Evolutionary conservation across 345 rosid species (phyloP), one percentile per base, ranked within the genome.

Genomic region (Citrus unshiu): DNA sequence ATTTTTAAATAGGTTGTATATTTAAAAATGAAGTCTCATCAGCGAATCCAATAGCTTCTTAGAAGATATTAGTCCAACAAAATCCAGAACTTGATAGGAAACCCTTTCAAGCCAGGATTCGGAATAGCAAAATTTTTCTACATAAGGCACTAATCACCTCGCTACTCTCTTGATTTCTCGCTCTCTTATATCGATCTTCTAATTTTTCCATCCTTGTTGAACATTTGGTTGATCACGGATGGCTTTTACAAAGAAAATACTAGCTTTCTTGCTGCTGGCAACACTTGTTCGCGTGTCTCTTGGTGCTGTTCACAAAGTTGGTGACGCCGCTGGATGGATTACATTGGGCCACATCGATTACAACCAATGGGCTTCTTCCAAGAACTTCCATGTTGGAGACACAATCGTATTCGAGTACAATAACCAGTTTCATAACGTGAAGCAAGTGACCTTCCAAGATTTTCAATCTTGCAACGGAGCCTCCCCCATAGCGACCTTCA

Each of bases 231-330:
- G 16, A 39, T 16, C 40, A 29, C 25, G 25, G 0, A 75, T 75
- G 78, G 43, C 21, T 46, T 64, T 30, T 0, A 22, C 54, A 8
- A 66, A 66, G 64, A 4, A 34, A n/a, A 3, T 13, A 0, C 1
- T 65, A 6, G 10, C 49, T 49, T n/a, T 66, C 32, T 49, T 54
- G 71, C 14, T 64, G 61, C 14, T 66, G 54, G 67, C 60, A 43
- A 7, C 62, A 43, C 6, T 61, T 27, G n/a, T 61, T 19, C 39
- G 46, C 32, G 70, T 21, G 30, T 63, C 70, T 9, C 46, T 46
- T 2, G 32, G 78, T 32, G 46, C 70, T 29, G 32, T 63, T 63
- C 58, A 75, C 78, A 75, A 29, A 21, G 70, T 75, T n/a, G 70
- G 78, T 1, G 61, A 51, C 24, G 29, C 39, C 9, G 39, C 60